phyloP scores from a whole-genome alignment of 2,329 filamentous ascomycete species.

The Monosporascus sp. region DNA sequence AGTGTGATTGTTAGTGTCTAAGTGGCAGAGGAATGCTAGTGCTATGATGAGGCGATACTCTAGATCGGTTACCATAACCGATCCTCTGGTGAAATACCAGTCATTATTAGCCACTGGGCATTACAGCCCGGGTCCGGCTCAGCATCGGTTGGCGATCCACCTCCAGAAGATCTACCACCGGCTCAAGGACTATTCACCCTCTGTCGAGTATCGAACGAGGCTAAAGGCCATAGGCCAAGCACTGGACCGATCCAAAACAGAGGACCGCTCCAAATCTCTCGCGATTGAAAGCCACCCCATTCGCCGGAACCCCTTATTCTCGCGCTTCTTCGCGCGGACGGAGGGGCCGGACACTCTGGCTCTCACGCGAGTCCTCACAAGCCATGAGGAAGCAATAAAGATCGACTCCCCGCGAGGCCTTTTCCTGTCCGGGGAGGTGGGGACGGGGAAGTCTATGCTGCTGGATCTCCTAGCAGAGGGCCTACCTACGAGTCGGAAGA shows the following conservation, averaged over 20 bases:
- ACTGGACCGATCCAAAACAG: constrained; percentile 31
- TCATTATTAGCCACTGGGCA: constrained; percentile 62
- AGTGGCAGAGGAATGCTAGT: neutral
- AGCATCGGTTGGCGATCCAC: constrained; percentile 69
- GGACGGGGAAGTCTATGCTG: constrained; percentile 82
- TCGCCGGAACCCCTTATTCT: constrained; percentile 53
- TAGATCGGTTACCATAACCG: constrained; percentile 55
- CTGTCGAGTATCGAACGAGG: constrained; percentile 61
- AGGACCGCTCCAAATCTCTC: constrained; percentile 33
- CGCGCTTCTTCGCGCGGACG: constrained; percentile 51
- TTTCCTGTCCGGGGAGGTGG: constrained; percentile 76
- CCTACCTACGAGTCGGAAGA: constrained; percentile 67
- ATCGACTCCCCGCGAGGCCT: constrained; percentile 69
- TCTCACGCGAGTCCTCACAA: constrained; percentile 63
- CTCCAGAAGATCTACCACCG: constrained; percentile 71
- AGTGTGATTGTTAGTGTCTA: too few species aligned
- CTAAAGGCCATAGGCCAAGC: constrained; percentile 54
- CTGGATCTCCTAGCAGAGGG: constrained; percentile 75
- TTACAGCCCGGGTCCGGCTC: constrained; percentile 64
- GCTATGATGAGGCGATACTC: constrained; percentile 28
- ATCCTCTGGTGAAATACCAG: constrained; percentile 72
- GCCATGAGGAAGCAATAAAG: constrained; percentile 64
- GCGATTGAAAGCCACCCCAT: constrained; percentile 51
- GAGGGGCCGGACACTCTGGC: constrained; percentile 56
- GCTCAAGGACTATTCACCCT: constrained; percentile 73